phyloP scores from a whole-genome alignment of 768 basidiomycete species.

The Coprinellus micaceus region DNA sequence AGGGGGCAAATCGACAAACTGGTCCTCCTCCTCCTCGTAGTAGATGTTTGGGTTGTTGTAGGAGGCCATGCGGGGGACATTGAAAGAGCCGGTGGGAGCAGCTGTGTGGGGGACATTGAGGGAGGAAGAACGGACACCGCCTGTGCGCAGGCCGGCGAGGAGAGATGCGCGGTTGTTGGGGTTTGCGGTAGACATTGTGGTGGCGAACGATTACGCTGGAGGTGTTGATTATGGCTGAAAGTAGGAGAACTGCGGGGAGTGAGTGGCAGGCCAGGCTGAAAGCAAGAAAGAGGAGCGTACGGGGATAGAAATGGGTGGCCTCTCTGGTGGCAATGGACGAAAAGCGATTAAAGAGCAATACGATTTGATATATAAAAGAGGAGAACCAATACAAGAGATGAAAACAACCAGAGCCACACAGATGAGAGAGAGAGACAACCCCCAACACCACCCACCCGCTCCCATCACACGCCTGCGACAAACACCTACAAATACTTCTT shows the following conservation, averaged over 20 bases:
- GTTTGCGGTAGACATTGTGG: conserved; percentile 41
- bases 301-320: conserved; percentile 18
- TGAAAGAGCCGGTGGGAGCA: conserved; percentile 59
- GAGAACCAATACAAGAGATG: conserved; percentile 27
- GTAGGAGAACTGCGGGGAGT: conserved; percentile 7
- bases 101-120: conserved; percentile 62
- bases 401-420: conserved; percentile 22
- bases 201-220: conserved; percentile 31
- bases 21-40: conserved; percentile 57
- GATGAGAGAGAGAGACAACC: conserved; percentile 29
- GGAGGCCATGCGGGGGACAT: conserved; percentile 53
- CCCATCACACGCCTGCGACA: not conserved
- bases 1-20: conserved; percentile 53
- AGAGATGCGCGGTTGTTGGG: conserved; percentile 74
- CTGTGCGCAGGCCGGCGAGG: conserved; percentile 84
- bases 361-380: conserved; percentile 22
- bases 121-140: conserved; percentile 80
- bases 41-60: conserved; percentile 41
- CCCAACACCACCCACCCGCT: conserved; percentile 13
- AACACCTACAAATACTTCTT: conserved; percentile 52
- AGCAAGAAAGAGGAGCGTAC: conserved; percentile 14
- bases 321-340: conserved; percentile 17
- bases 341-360: conserved; percentile 10
- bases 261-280: conserved; percentile 30
- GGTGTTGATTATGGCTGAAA: conserved; percentile 15